Evolutionary conservation across 1,139 yeast genomes (phyloP).

Genomic region (Sugiyamaella xylanicola): DNA sequence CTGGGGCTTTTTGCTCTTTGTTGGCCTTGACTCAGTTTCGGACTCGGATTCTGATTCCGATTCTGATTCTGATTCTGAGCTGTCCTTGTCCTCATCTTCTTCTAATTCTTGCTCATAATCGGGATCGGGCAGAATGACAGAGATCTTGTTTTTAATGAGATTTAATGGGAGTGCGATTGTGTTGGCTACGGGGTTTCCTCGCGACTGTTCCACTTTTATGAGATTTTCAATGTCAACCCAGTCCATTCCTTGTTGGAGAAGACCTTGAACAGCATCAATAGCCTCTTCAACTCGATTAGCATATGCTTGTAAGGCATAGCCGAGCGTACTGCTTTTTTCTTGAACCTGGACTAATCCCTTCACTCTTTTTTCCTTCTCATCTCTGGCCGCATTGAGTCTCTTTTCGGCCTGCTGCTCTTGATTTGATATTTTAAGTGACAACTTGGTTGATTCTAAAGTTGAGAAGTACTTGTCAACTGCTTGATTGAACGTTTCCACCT

Average conservation of each 20-base stretch:
- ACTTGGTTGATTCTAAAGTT: slow-evolving; percentile 78
- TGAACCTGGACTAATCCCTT: slow-evolving; percentile 68
- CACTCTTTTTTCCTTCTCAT: slow-evolving; percentile 72
- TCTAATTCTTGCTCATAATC: slow-evolving; percentile 39
- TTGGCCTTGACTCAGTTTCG: slow-evolving; percentile 43
- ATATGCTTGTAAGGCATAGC: slow-evolving; percentile 69
- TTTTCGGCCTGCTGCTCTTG: slow-evolving; percentile 75
- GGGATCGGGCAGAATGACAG: slow-evolving; percentile 57
- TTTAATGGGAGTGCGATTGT: slow-evolving; percentile 69
- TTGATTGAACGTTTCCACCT: slow-evolving; percentile 63
- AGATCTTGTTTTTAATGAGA: slow-evolving; percentile 67
- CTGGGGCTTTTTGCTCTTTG: slow-evolving; percentile 29
- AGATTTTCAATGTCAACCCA: slow-evolving; percentile 87
- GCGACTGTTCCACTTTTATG: slow-evolving; percentile 66
- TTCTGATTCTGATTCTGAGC: slow-evolving; percentile 41
- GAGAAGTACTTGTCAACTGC: slow-evolving; percentile 86
- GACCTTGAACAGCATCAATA: slow-evolving; percentile 61
- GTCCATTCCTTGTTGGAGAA: slow-evolving; percentile 86
- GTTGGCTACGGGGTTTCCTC: slow-evolving; percentile 66
- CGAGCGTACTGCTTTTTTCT: slow-evolving; percentile 63
- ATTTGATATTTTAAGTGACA: slow-evolving; percentile 69
- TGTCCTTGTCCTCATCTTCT: slow-evolving; percentile 41
- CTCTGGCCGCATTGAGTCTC: slow-evolving; percentile 71
- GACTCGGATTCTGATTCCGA: slow-evolving; percentile 35
- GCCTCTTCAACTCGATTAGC: slow-evolving; percentile 76